phyloP scores from a whole-genome alignment of 805 yeast species.

The Soucietia sequanensis region DNA sequence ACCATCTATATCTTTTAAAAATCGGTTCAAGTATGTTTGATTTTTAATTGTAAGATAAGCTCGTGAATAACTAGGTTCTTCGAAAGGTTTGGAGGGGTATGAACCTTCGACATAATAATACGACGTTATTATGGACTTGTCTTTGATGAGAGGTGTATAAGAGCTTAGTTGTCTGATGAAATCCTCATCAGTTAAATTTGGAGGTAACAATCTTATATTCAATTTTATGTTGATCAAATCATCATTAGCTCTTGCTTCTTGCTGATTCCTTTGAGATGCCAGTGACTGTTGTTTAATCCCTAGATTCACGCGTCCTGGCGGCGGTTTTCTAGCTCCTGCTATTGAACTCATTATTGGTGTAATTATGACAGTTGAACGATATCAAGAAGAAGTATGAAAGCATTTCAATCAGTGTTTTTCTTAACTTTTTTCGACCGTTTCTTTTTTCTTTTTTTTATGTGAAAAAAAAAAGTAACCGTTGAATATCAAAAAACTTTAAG shows the following conservation, averaged over 20 bases:
- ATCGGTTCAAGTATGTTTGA: constrained; percentile 21
- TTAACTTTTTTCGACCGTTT: too few relatives aligned
- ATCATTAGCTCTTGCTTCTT: too few relatives aligned
- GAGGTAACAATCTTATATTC: constrained; percentile 50
- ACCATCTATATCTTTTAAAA: constrained; percentile 20
- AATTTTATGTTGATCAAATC: too few relatives aligned
- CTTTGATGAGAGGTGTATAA: constrained; percentile 11
- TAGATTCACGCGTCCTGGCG: too few relatives aligned
- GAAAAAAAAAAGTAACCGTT: too few relatives aligned
- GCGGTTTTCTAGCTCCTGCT: constrained; percentile 13
- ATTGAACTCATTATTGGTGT: constrained; percentile 8
- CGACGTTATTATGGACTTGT: constrained; percentile 6
- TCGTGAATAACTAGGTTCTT: constrained; percentile 39
- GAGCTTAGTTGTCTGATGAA: constrained; percentile 21
- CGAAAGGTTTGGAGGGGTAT: constrained; percentile 38
- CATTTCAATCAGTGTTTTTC: too few relatives aligned
- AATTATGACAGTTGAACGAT: constrained; percentile 5
- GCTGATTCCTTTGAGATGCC: too few relatives aligned
- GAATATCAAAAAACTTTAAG: too few relatives aligned
- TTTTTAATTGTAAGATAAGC: constrained; percentile 38
- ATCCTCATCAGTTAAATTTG: constrained; percentile 25
- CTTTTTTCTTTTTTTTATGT: too few relatives aligned
- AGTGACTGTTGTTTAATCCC: too few relatives aligned
- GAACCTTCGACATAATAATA: constrained; percentile 43
- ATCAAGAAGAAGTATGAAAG: too few relatives aligned